Evolutionary conservation across 2,329 filamentous ascomycete species (phyloP), one percentile per base, ranked within the genome.

Genomic region (Metarhizium sp.): DNA sequence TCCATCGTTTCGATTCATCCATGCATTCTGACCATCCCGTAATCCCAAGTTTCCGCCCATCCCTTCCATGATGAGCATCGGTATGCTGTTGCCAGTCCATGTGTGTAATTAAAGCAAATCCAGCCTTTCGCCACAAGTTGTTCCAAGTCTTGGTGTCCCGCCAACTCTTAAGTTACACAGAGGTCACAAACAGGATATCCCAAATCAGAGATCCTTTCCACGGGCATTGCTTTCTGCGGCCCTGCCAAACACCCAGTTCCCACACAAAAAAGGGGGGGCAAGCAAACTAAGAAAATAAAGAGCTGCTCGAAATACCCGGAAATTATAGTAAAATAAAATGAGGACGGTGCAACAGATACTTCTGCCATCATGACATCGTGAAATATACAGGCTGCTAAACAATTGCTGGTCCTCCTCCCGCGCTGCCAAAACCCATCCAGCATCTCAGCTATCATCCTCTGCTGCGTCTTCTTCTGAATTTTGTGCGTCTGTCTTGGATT

Each of bases 401-500:
- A 40, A 50, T 29, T 50, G 20, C 11, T 55, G 55, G 20, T 50
- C 47, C 52, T 30, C 49, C 51, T 36, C 18, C 30, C 43, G 45
- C 32, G 42, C 30, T 51, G 50, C 50, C 25, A 32, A 11, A 30
- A 30, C 36, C 14, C 20, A 32, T 50, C 18, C 30, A 45, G 38
- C 38, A 25, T 20, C 40, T 58, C 48, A 59, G 40, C 56, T 54
- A 43, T 61, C 53, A 46, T 59, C 57, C 38, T 76, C 74, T 43
- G 75, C 74, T n/a, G 73, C 73, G 13, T 74, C 72, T 32, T 68
- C 66, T 49, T 68, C 66, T 51, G 66, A 64, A 55, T 64, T 69
- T 55, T 67, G 65, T 52, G 61, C 61, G 54, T 84, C 81, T 50
- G 83, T 74, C 62, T 76, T 78, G 59, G 78, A 73, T 71, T 78